Base-by-base conservation (phyloP, 495 filamentous ascomycete genomes). In the Schizothecium vesticola region DNA sequence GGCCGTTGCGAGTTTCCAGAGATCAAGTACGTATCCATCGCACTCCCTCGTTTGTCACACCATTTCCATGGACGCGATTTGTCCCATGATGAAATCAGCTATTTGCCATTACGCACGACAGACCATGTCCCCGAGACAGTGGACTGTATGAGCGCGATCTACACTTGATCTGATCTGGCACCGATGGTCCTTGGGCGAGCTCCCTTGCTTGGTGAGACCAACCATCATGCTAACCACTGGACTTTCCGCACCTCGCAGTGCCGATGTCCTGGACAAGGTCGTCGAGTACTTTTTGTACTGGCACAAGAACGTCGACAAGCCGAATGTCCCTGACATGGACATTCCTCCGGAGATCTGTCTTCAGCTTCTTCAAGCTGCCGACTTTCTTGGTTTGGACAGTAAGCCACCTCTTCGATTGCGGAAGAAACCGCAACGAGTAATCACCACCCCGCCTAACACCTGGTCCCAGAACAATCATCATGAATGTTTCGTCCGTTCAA, bases 241-340 rank as follows among this genome's bases (percentile, higher is more conserved):
- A 19, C 43, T n/a, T n/a, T 51, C 16, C 43, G 36, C 28, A 56
- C 24, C 31, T 7, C 71, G 33, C 33, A 97, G 92, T 75, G 92
- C 89, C 59, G 73, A 90, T 19, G 87, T 97, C 26, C 86, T 99
- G 3, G 93, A 96, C 75, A 94, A 93, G 78, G 90, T 97, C 51
- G 92, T 88, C 77, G 91, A 97, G 80, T 97, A 97, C 79, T 90
- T 96, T 68, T 91, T 91, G 70, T 97, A 94, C 81, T 90, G 91
- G 77, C 86, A 96, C 77, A 93, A 92, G 78, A 85, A 95, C 77
- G 88, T 86, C 65, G 86, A 94, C 67, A 80, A 80, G 67, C 85
- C 86, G 61, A 89, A 96, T 69, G 92, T 97, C 23, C 87, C 92
- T 6, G 95, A 99, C 77, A 93, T 97, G 92, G 93, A 97, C 22